Base-by-base conservation (phyloP, 345 rosid species). In the Rhizophora apiculata region DNA sequence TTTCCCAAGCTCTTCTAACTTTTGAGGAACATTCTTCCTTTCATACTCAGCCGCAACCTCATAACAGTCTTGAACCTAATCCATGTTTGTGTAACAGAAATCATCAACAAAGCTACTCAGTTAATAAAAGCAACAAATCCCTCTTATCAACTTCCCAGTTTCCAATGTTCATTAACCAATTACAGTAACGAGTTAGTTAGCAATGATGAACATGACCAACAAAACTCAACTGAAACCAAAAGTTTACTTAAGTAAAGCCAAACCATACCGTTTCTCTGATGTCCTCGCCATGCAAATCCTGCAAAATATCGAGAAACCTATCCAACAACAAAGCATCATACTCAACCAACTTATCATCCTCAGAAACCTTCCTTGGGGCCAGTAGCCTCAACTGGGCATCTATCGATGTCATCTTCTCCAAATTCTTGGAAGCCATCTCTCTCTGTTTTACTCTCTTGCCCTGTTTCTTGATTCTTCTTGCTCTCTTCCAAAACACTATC, bases 21-120 rank as follows among this genome's bases (percentile, higher is more conserved):
- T 78, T 19, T 69, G 71, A 60, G 74, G 70, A 6, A 73, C 70
- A 39, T 21, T 73, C 71, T 73, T 73, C 63, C 77, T 69, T 62
- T 78, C 81, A 52, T 78, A 78, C 71, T 78, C 81, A 13, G 81
- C 81, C 2, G 77, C 69, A 19, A 78, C 63, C 69, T 78, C 81
- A 46, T 73, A 78, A 39, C 81, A 78, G 8, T 78, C 81, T 64
- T 78, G 81, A 65, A 78, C 81, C 81, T 77, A 20, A 5, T 56
- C 29, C 31, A 16, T 24, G 9, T 56, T 3, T 26, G 3, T 5
- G 11, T 13, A 2, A 43, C 16, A 5, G 18, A 43, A 43, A 13
- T 43, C 49, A 56, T 24, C 15, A 55, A 15, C 22, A 55, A 9
- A 55, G 59, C 59, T 55, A 22, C 27, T 22, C 24, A 8, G 27